Conservation (phyloP, 306 rosid species). For the Sophora flavescens region DNA sequence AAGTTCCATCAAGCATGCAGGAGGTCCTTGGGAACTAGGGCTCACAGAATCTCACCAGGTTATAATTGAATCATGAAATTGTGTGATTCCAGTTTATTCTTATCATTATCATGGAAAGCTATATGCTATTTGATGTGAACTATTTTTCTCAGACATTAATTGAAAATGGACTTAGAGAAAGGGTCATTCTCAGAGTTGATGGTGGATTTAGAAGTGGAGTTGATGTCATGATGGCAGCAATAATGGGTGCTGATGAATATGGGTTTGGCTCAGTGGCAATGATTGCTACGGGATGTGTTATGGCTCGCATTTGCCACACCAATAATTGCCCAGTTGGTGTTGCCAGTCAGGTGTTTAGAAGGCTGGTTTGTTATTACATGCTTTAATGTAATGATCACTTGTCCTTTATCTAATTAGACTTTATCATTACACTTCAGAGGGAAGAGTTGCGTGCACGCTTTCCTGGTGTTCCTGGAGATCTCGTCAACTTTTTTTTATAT, state of each 20-base stretch:
- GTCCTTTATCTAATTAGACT: constrained; percentile 39
- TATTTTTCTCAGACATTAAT: constrained; percentile 72
- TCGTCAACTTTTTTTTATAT: constrained; percentile 91
- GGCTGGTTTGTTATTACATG: constrained; percentile 31
- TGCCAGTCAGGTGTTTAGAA: constrained; percentile 86
- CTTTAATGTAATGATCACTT: constrained; percentile 32
- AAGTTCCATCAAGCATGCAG: constrained; percentile 99
- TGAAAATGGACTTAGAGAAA: constrained; percentile 94
- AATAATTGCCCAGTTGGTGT: constrained; percentile 99
- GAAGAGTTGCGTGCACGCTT: constrained; percentile 99
- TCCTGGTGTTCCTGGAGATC: constrained; percentile 99
- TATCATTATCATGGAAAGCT: constrained; percentile 30
- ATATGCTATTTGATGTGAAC: constrained; percentile 41
- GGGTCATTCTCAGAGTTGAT: constrained; percentile 97
- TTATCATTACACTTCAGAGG: constrained; percentile 65
- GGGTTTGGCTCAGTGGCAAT: constrained; percentile 98
- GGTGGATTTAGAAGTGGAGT: constrained; percentile 99
- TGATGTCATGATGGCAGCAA: constrained; percentile 96
- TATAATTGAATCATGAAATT: constrained; percentile 47
- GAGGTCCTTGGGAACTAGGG: constrained; percentile 99
- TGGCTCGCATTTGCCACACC: constrained; percentile 99
- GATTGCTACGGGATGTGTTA: constrained; percentile 97
- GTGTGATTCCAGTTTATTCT: constrained; percentile 35
- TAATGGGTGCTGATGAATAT: constrained; percentile 96
- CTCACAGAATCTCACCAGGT: constrained; percentile 98